phyloP scores from a whole-genome alignment of 2,329 filamentous ascomycete genomes.

The Dactylella cylindrospora region DNA sequence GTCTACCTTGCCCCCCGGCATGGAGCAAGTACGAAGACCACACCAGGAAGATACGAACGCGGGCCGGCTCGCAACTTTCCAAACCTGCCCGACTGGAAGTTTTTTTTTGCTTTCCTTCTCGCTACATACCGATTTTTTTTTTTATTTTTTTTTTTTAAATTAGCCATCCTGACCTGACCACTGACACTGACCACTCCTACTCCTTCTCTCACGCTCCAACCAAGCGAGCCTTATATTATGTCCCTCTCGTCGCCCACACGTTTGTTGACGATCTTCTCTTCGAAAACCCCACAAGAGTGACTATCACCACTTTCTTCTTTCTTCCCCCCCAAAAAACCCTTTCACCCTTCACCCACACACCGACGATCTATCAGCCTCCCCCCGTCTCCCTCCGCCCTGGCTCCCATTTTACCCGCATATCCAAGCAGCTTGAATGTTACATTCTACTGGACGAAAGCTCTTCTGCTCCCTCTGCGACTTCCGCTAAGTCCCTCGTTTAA shows the following conservation, averaged over 20 bases:
- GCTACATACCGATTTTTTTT: no score
- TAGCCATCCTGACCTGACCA: background rate
- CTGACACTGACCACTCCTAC: background rate
- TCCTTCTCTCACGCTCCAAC: background rate
- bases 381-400: conserved; percentile 9
- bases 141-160: no score
- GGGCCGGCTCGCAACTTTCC: conserved; percentile 29
- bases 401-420: conserved; percentile 35
- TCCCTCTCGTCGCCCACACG: conserved; percentile 43
- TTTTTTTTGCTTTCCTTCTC: no score
- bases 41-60: conserved; percentile 43
- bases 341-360: conserved; percentile 24
- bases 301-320: conserved; percentile 37
- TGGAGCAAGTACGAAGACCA: conserved; percentile 35
- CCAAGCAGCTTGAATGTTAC: conserved; percentile 42
- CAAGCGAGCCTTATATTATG: conserved; percentile 35
- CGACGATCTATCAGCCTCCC: conserved; percentile 31
- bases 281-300: conserved; percentile 35
- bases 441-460: conserved; percentile 41
- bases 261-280: conserved; percentile 41
- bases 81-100: conserved; percentile 42
- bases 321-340: conserved; percentile 21
- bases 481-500: conserved; percentile 15
- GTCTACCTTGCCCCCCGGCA: conserved; percentile 37
- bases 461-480: conserved; percentile 45